Evolutionary conservation across 1,284 basidiomycete species (phyloP), one percentile per base, ranked within the genome.

Genomic region (Irpex sp.): DNA sequence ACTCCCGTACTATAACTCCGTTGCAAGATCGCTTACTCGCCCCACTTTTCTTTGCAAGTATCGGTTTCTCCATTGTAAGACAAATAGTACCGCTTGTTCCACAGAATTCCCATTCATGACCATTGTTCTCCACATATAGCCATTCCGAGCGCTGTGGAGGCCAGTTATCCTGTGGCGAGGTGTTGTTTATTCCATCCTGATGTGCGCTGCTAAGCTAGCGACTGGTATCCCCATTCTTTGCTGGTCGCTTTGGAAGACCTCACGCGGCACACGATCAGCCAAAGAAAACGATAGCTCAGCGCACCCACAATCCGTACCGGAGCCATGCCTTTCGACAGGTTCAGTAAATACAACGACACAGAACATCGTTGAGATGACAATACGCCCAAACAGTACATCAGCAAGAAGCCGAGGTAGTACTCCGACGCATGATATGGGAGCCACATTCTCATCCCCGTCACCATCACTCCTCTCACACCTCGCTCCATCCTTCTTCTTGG

Each of bases 31-130:
- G 74, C 60, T 59, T 85, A 37, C 73, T 85, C 19, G 74, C 78
- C 0, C 84, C 84, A 1, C 73, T 86, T 26, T 85, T 86, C 76
- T 86, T 86, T 65, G 73, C 80, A 2, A 81, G 80, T 26, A 82
- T 86, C 52, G 84, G 85, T 1, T 80, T 78, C 62, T 80, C 81
- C 0, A 82, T 86, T 47, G 72, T 74, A 49, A 61, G 72, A 34
- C 31, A 34, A 34, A 6, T 6, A 6, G 5, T 6, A 34, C 31
- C 31, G 5, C 31, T 34, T 6, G 31, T 26, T 26, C 5, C 5
- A 34, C 31, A 34, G 5, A 34, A 34, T 34, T 6, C 31, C 31
- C 31, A 6, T 34, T 34, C 31, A 34, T 54, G 4, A 21, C 57
- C 5, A 34, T 54, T n/a, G 11, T 5, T 52, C 9, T n/a, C 6